phyloP scores from a whole-genome alignment of 2,329 filamentous ascomycete genomes.

The Corinectria fuckeliana region DNA sequence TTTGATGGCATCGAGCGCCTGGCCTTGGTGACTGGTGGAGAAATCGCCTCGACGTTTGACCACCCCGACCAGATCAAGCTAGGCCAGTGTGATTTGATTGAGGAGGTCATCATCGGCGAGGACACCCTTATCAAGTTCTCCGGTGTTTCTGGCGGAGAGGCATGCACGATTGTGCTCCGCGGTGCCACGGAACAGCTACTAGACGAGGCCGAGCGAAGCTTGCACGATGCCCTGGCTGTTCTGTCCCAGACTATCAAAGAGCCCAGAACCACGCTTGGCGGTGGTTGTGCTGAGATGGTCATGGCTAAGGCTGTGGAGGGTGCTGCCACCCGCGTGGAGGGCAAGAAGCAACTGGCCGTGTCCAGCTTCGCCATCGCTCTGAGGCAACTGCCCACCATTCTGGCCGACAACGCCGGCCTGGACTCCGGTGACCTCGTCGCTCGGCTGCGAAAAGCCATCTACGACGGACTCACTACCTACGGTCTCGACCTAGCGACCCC shows the following conservation, averaged over 20 bases:
- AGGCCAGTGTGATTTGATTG: slow-evolving; percentile 91
- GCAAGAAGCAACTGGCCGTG: slow-evolving; percentile 95
- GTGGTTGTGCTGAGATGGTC: slow-evolving; percentile 96
- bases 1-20: slow-evolving; percentile 97
- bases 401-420: slow-evolving; percentile 96
- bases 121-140: slow-evolving; percentile 98
- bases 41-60: slow-evolving; percentile 97
- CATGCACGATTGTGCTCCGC: slow-evolving; percentile 95
- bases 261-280: slow-evolving; percentile 90
- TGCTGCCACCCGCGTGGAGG: slow-evolving; percentile 90
- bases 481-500: slow-evolving; percentile 89
- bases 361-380: slow-evolving; percentile 88
- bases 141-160: slow-evolving; percentile 89
- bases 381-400: slow-evolving; percentile 91
- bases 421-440: slow-evolving; percentile 95
- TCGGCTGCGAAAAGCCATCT: slow-evolving; percentile 89
- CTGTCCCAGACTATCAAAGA: slow-evolving; percentile 96
- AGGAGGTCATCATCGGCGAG: slow-evolving; percentile 98
- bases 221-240: slow-evolving; percentile 95
- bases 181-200: slow-evolving; percentile 96
- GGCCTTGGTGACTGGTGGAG: slow-evolving; percentile 93
- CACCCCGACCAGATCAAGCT: slow-evolving; percentile 97
- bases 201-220: slow-evolving; percentile 93
- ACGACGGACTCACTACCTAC: slow-evolving; percentile 91
- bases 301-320: slow-evolving; percentile 98